These are phyloP conservation scores for Hypoxylon subgilvum DNA, from an alignment of 495 filamentous ascomycete genomes.

Conservation along the genomic window DNA sequence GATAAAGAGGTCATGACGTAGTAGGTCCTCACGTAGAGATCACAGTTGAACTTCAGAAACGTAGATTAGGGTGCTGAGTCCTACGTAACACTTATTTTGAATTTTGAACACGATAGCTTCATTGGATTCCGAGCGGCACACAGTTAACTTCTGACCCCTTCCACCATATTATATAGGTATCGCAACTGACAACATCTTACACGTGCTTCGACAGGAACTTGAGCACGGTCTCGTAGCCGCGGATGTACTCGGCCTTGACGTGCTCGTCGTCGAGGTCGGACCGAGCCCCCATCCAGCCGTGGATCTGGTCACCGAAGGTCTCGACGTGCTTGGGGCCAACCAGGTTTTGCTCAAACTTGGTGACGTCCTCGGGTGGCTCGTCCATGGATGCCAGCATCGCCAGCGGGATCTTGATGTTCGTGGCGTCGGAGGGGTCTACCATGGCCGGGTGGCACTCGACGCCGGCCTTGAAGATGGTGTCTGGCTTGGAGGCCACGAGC, in stretches of 20 bases:
- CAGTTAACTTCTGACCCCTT: no score
- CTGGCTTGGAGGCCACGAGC: slow-evolving; percentile 62
- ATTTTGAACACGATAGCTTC: no score
- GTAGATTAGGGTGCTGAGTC: slow-evolving; percentile 1
- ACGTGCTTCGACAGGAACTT: slow-evolving; percentile 78
- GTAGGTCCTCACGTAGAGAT: no score
- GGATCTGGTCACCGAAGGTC: slow-evolving; percentile 80
- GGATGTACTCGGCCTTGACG: slow-evolving; percentile 76
- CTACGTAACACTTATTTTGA: not conserved
- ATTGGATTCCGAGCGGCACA: no score
- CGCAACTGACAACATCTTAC: slow-evolving; percentile 44
- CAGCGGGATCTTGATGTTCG: slow-evolving; percentile 67
- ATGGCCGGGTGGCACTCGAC: slow-evolving; percentile 84
- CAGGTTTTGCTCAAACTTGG: slow-evolving; percentile 71
- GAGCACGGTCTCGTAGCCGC: slow-evolving; percentile 76
- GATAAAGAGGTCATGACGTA: no score
- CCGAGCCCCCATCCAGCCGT: slow-evolving; percentile 91
- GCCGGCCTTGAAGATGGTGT: slow-evolving; percentile 70
- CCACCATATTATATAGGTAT: no score
- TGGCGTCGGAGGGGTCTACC: slow-evolving; percentile 79
- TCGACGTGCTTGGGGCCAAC: slow-evolving; percentile 74
- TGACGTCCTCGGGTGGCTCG: slow-evolving; percentile 69
- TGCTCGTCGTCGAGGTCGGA: slow-evolving; percentile 68
- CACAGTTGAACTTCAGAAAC: not conserved
- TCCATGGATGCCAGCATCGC: slow-evolving; percentile 72